Conservation (phyloP, 2,329 filamentous ascomycete species). For the Trichophaea hybrida region DNA sequence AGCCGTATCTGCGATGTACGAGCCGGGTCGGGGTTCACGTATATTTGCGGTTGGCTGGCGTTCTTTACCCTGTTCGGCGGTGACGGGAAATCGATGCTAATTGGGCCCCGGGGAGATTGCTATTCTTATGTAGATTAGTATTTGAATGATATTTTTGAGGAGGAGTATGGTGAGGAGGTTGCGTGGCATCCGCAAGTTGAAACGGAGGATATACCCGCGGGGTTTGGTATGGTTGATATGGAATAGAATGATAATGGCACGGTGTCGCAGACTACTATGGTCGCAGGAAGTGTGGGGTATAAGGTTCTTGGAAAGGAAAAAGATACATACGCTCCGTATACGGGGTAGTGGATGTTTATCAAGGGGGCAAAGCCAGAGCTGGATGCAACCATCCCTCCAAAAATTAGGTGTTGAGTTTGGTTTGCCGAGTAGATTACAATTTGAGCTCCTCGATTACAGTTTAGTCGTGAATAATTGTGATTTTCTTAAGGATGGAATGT, state of each 20-base stretch:
- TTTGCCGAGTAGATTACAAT: no score
- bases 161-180: background rate
- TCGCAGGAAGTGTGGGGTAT: conserved; percentile 29
- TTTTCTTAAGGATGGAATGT: no score
- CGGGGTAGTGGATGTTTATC: conserved; percentile 28
- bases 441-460: no score
- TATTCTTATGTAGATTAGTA: background rate
- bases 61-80: conserved; percentile 37
- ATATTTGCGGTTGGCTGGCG: conserved; percentile 38
- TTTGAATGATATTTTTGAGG: background rate
- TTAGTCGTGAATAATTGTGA: no score
- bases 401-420: no score
- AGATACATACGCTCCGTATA: conserved; percentile 20
- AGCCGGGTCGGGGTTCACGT: conserved; percentile 28
- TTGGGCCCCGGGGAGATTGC: background rate
- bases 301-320: conserved; percentile 2
- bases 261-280: conserved; percentile 24
- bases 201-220: conserved; percentile 26
- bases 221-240: conserved; percentile 29
- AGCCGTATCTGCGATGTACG: conserved; percentile 28
- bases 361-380: background rate
- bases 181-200: conserved; percentile 18
- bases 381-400: no score
- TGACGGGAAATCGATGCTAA: conserved; percentile 27
- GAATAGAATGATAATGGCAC: conserved; percentile 29